A percentile compares a stretch with the other conserved stretches of the same genome.
Conservation (phyloP, 2,329 filamentous ascomycete species). For the Davidsoniella neocaledoniae region DNA sequence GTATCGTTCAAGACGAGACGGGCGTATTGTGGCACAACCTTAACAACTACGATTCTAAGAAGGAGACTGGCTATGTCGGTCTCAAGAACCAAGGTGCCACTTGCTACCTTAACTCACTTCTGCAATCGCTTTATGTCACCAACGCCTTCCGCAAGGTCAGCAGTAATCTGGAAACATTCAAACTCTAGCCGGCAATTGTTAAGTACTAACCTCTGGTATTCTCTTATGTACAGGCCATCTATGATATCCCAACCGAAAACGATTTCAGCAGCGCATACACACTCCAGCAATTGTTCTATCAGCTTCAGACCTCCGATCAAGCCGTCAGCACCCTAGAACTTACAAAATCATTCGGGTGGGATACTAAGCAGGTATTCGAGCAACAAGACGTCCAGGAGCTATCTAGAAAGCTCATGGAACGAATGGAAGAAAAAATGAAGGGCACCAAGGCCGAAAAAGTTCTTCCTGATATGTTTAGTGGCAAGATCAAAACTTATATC, state of each 20-base stretch:
- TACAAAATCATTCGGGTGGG: conserved; percentile 95
- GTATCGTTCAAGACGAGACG: conserved; percentile 72
- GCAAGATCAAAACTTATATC: conserved; percentile 97
- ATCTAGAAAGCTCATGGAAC: conserved; percentile 91
- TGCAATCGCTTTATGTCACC: conserved; percentile 73
- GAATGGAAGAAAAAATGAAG: conserved; percentile 96
- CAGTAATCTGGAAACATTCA: neutral
- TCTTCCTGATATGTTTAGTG: conserved; percentile 79
- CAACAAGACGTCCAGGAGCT: conserved; percentile 97
- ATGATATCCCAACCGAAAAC: conserved; percentile 84
- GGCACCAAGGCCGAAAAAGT: conserved; percentile 82
- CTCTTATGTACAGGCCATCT: conserved; percentile 51
- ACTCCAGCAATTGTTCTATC: conserved; percentile 85
- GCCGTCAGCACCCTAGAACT: conserved; percentile 86
- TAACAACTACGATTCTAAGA: conserved; percentile 95
- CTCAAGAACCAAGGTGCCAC: conserved; percentile 93
- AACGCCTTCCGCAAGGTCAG: conserved; percentile 81
- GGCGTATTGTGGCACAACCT: conserved; percentile 87
- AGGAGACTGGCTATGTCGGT: conserved; percentile 92
- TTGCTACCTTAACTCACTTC: conserved; percentile 70
- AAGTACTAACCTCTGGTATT: conserved; percentile 9
- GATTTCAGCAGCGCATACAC: conserved; percentile 79
- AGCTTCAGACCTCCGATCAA: conserved; percentile 67
- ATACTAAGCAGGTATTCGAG: conserved; percentile 93
- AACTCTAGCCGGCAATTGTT: neutral